Conservation (phyloP, 169 alveolate genomes). For the Plasmodium relictum region DNA sequence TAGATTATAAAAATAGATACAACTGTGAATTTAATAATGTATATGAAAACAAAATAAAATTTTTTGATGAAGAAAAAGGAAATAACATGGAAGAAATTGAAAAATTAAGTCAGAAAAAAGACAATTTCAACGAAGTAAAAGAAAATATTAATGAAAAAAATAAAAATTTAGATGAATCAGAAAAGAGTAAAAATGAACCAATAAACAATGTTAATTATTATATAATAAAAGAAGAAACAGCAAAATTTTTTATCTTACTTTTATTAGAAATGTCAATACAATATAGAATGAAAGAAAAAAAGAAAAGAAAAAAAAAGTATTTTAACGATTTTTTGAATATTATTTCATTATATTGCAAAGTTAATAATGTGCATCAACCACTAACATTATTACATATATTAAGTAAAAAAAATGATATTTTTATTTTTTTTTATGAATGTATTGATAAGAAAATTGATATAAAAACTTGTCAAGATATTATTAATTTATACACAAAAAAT, state of each 20-base stretch:
- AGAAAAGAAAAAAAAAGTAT: conserved; percentile 28
- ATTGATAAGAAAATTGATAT: conserved; percentile 68
- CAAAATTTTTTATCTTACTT: conserved; percentile 32
- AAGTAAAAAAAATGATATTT: conserved; percentile 64
- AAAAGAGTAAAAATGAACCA: not conserved
- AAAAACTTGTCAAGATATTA: conserved; percentile 60
- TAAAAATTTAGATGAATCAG: not conserved
- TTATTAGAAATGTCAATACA: conserved; percentile 59
- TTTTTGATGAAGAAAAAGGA: not conserved
- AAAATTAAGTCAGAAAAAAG: not conserved
- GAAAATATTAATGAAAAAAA: not conserved
- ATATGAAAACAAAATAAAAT: not conserved
- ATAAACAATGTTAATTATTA: conserved; percentile 13
- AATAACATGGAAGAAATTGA: not conserved
- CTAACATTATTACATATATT: conserved; percentile 50
- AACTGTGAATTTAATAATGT: not conserved
- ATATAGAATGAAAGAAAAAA: conserved; percentile 52
- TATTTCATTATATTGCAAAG: conserved; percentile 52
- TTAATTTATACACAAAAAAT: conserved; percentile 62
- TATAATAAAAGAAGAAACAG: conserved; percentile 16
- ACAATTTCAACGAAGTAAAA: not conserved
- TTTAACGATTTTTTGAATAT: conserved; percentile 58
- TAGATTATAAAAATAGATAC: not conserved
- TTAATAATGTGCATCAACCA: conserved; percentile 67
- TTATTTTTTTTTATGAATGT: conserved; percentile 59